A percentile compares a stretch with the other conserved stretches of the same genome.
phyloP scores from a whole-genome alignment of 495 filamentous ascomycete genomes.

The Schizothecium vesticola region DNA sequence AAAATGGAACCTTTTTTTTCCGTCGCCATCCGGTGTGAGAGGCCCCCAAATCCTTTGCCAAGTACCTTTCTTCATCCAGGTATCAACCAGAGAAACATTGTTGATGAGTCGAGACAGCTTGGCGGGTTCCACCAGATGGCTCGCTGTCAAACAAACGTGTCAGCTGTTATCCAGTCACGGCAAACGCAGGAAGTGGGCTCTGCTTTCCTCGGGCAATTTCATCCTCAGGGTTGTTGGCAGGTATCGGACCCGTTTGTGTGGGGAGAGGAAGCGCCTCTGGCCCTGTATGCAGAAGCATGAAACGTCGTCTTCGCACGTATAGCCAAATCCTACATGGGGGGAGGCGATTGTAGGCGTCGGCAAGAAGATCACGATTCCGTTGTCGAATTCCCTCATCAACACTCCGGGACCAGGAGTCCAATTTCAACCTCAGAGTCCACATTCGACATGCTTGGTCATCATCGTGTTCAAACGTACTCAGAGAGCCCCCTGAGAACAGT shows the following conservation, averaged over 20 bases:
- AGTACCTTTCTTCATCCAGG: not conserved
- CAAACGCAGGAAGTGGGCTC: too few species aligned
- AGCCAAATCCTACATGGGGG: slow-evolving; percentile 2
- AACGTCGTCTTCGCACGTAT: slow-evolving; percentile 2
- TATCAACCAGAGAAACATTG: not conserved
- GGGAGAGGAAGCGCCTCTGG: not conserved
- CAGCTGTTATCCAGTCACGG: not conserved
- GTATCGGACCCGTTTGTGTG: not conserved
- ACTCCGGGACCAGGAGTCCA: slow-evolving; percentile 22
- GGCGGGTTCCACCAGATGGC: not conserved
- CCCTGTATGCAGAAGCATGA: slow-evolving; percentile 1
- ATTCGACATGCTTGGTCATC: slow-evolving; percentile 10
- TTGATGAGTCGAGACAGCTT: slow-evolving; percentile 3
- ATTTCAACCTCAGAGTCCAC: slow-evolving; percentile 18
- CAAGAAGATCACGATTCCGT: slow-evolving; percentile 20
- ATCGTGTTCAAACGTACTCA: slow-evolving; percentile 10
- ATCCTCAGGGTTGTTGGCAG: slow-evolving; percentile 3
- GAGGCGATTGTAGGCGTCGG: slow-evolving; percentile 18
- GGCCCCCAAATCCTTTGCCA: not conserved
- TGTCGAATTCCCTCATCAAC: slow-evolving; percentile 19
- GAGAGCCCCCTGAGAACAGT: slow-evolving; percentile 4
- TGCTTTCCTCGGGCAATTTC: slow-evolving; percentile 1
- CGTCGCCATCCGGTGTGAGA: not conserved
- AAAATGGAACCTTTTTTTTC: not conserved
- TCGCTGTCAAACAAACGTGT: not conserved